Conservation (phyloP, 306 rosid genomes). For the cucumber (Cucumis sativus) region Cucumber_9930_V3 NC_026658.2:2824001-2824500, state of each 20-base stretch:
- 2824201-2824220: neutral
- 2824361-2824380: conserved; percentile 48
- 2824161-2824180: neutral
- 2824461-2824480: neutral
- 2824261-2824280: neutral
- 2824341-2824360: conserved; percentile 22
- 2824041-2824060: no score
- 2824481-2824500: neutral
- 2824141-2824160: neutral
- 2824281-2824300: neutral
- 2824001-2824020: no score
- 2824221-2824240: neutral
- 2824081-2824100: no score
- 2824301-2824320: neutral
- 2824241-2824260: neutral
- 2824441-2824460: no score
- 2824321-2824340: conserved; percentile 1
- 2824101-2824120: neutral
- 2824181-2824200: neutral
- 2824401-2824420: neutral
- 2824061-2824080: neutral
- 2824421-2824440: neutral
- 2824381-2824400: conserved; percentile 34
- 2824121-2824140: neutral
- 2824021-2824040: no score